Conservation (phyloP, 2,329 filamentous ascomycete genomes). For the Epichloe festucae region DNA sequence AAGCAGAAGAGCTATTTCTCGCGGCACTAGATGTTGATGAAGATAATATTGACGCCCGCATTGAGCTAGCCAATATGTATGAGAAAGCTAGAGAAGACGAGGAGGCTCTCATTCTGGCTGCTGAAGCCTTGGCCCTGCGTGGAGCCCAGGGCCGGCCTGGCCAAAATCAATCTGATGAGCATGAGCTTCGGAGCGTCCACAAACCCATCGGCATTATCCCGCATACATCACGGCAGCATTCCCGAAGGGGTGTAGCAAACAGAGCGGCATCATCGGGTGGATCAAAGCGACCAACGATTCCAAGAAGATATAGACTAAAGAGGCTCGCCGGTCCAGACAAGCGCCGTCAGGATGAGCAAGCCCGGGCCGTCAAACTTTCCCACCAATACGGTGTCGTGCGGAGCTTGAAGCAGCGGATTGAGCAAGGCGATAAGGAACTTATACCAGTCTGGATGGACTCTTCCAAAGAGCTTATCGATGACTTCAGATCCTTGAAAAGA, state of each 20-base stretch:
- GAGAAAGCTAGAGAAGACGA: conserved; percentile 61
- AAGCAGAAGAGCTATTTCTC: conserved; percentile 67
- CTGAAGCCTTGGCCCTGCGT: conserved; percentile 57
- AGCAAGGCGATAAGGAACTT: conserved; percentile 30
- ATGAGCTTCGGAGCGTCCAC: neutral
- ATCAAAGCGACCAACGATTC: conserved; percentile 10
- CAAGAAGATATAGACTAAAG: conserved; percentile 31
- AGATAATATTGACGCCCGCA: conserved; percentile 61
- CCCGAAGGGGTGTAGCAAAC: neutral
- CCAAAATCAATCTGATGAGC: neutral
- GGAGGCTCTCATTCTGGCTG: conserved; percentile 63
- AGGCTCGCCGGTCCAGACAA: conserved; percentile 31
- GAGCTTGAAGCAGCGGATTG: conserved; percentile 28
- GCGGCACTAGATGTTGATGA: conserved; percentile 60
- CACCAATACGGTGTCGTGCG: conserved; percentile 32
- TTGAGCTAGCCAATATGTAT: conserved; percentile 73
- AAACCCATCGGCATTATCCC: neutral
- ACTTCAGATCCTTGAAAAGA: conserved; percentile 49
- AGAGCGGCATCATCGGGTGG: neutral
- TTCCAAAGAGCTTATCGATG: conserved; percentile 46
- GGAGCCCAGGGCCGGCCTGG: conserved; percentile 25
- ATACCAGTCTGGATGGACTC: conserved; percentile 42
- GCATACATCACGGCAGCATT: neutral
- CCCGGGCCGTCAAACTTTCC: conserved; percentile 24
- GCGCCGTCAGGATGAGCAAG: conserved; percentile 30